phyloP scores from a whole-genome alignment of 305 asterid species.

The Solanum hybrid region DNA sequence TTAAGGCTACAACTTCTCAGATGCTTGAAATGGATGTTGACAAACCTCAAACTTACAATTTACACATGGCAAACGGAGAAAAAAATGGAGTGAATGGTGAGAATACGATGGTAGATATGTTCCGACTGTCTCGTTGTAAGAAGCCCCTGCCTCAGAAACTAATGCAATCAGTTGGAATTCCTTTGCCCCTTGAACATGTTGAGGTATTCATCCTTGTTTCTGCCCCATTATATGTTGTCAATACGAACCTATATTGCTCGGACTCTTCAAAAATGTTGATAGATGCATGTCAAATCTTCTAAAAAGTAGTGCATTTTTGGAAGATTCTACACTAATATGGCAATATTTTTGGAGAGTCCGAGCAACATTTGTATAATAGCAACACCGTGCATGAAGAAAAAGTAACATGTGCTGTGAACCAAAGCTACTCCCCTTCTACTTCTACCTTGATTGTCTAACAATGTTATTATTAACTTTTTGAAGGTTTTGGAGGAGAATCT shows the following conservation, averaged over 20 bases:
- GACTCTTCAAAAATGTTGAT: neutral
- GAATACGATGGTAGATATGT: conserved; percentile 46
- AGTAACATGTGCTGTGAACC: neutral
- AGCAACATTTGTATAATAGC: neutral
- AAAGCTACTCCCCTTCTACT: neutral
- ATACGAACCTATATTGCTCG: neutral
- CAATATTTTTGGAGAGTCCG: neutral
- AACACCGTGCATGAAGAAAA: neutral
- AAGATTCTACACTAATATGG: neutral
- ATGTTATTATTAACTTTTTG: neutral
- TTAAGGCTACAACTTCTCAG: conserved; percentile 41
- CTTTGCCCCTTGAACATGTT: conserved; percentile 63
- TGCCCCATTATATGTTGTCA: neutral
- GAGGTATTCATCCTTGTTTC: conserved; percentile 43
- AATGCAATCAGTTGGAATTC: conserved; percentile 68
- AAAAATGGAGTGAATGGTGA: conserved; percentile 47
- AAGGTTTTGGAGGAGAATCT: conserved; percentile 83
- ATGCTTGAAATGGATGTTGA: conserved; percentile 52
- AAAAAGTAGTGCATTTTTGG: neutral
- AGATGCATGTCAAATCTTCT: neutral
- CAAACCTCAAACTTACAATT: conserved; percentile 34
- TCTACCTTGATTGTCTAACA: neutral
- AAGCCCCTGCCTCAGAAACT: conserved; percentile 59
- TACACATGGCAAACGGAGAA: conserved; percentile 43
- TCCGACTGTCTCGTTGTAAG: conserved; percentile 82